Conservation (phyloP, 495 filamentous ascomycete species). For the Aspergillus coremiiformis region DNA sequence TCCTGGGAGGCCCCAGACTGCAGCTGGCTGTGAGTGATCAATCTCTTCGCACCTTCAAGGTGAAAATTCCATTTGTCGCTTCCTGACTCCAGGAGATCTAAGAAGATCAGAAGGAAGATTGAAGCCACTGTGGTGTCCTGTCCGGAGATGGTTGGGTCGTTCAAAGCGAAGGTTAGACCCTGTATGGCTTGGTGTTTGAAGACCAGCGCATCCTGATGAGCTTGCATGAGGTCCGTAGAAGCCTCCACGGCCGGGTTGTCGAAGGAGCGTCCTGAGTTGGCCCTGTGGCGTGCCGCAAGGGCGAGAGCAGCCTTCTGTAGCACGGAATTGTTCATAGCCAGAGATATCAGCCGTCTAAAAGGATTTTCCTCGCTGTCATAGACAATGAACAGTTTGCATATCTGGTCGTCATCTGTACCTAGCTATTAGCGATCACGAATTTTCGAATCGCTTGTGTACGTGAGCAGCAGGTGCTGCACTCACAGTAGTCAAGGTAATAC, state of each 20-base stretch:
- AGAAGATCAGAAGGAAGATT: constrained; percentile 47
- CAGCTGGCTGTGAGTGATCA: constrained; percentile 23
- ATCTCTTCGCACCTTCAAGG: constrained; percentile 40
- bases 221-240: constrained; percentile 3
- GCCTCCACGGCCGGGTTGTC: not conserved
- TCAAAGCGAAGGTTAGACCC: constrained; percentile 28
- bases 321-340: constrained; percentile 36
- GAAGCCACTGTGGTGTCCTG: constrained; percentile 38
- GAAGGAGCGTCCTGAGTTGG: constrained; percentile 23
- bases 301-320: constrained; percentile 43
- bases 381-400: constrained; percentile 47
- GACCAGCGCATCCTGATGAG: constrained; percentile 36
- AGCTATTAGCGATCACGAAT: not conserved
- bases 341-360: constrained; percentile 41
- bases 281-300: constrained; percentile 47
- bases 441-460: not conserved
- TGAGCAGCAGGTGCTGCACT: not conserved
- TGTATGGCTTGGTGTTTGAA: constrained; percentile 44
- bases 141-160: constrained; percentile 10
- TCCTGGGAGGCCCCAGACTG: constrained; percentile 8
- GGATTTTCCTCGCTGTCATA: constrained; percentile 47
- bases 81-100: constrained; percentile 47
- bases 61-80: constrained; percentile 45
- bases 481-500: constrained; percentile 42
- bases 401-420: constrained; percentile 35